These are phyloP conservation scores for Sporothrix phasma DNA, from an alignment of 2,329 filamentous ascomycete genomes.

Conservation along the genomic window DNA sequence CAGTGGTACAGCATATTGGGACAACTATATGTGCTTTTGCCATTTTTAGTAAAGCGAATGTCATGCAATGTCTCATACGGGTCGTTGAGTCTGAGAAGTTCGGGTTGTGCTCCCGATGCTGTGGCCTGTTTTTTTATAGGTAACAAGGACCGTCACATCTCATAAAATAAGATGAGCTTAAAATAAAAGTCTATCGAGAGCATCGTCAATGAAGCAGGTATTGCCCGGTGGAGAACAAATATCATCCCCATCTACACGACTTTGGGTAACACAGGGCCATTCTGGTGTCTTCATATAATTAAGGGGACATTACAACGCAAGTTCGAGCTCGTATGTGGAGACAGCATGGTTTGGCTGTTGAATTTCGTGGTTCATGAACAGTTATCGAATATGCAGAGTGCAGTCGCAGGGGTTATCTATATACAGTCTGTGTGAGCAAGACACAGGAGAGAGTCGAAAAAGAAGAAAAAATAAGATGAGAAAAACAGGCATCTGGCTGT, in stretches of 20 bases:
- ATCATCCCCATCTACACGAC: neutral
- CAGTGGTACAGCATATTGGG: neutral
- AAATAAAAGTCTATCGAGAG: neutral
- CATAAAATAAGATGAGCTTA: neutral
- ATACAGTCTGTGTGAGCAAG: slow-evolving; percentile 4
- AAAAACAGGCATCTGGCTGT: neutral
- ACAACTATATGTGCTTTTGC: no score
- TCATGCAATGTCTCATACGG: no score
- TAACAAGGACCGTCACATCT: neutral
- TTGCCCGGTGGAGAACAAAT: neutral
- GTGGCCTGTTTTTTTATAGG: neutral
- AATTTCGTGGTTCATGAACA: neutral
- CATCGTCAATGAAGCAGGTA: neutral
- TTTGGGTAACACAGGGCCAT: neutral
- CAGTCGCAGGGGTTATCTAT: neutral
- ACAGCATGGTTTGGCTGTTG: neutral
- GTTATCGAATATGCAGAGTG: no score
- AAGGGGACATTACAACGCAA: neutral
- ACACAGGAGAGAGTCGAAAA: neutral
- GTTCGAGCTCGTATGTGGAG: no score
- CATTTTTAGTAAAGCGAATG: no score
- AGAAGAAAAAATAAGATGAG: neutral
- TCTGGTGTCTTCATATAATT: neutral
- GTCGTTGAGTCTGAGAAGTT: neutral
- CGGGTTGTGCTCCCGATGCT: neutral